A percentile compares a stretch with the other conserved stretches of the same genome.
These are phyloP conservation scores for Nigrospora sphaerica DNA, from an alignment of 2,329 filamentous ascomycete species.

Conservation along the genomic window DNA sequence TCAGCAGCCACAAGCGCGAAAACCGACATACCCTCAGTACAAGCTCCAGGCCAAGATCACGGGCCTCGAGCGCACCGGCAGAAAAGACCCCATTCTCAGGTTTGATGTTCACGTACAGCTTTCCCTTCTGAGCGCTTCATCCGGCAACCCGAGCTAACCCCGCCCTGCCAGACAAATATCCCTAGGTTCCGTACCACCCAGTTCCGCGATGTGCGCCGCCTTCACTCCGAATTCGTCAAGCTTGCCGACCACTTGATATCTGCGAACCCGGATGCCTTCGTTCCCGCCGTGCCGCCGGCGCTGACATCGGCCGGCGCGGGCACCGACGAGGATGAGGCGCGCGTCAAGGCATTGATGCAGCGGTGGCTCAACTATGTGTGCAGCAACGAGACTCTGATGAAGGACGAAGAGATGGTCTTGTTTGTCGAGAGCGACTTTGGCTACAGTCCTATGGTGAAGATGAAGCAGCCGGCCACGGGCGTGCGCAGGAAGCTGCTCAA, in stretches of 20 bases:
- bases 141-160: background rate
- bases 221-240: constrained; percentile 93
- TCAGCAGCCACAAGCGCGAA: constrained; percentile 45
- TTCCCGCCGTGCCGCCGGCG: constrained; percentile 92
- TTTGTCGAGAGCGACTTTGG: constrained; percentile 99
- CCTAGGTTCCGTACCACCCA: constrained; percentile 96
- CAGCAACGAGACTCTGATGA: constrained; percentile 83
- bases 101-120: constrained; percentile 89
- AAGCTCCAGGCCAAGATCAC: constrained; percentile 94
- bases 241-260: constrained; percentile 94
- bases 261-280: constrained; percentile 91
- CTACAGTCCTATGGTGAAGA: constrained; percentile 90
- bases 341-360: constrained; percentile 85
- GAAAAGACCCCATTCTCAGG: constrained; percentile 89
- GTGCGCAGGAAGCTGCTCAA: constrained; percentile 93
- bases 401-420: constrained; percentile 93
- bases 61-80: constrained; percentile 82
- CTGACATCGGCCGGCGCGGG: constrained; percentile 89
- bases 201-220: constrained; percentile 91
- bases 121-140: background rate
- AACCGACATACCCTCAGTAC: constrained; percentile 58
- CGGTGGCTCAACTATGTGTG: constrained; percentile 94
- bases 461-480: constrained; percentile 94
- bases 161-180: constrained; percentile 73
- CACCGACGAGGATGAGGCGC: constrained; percentile 87